These are phyloP conservation scores for Fusarium chuoi DNA, from an alignment of 2,329 filamentous ascomycete species.

Conservation along the genomic window DNA sequence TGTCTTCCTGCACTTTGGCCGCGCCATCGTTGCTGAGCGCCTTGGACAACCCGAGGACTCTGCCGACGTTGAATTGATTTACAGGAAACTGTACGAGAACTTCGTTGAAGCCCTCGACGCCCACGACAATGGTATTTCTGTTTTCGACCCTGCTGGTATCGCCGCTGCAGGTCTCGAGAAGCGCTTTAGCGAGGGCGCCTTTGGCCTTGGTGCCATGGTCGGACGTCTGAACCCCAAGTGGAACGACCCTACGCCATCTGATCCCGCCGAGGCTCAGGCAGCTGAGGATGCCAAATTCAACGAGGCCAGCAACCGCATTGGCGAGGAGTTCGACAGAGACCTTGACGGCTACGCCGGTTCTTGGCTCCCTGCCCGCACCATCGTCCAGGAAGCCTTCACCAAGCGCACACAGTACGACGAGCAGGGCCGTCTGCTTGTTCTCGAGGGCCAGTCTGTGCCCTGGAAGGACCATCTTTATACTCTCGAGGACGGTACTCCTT, in stretches of 20 bases:
- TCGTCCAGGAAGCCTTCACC: conserved; percentile 81
- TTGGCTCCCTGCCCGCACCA: conserved; percentile 88
- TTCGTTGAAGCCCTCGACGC: conserved; percentile 97
- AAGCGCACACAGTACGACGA: conserved; percentile 74
- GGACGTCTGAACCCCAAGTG: conserved; percentile 81
- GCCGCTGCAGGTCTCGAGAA: conserved; percentile 79
- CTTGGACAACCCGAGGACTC: conserved; percentile 66
- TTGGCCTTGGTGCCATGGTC: conserved; percentile 87
- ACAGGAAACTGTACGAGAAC: conserved; percentile 88
- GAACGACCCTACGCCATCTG: conserved; percentile 71
- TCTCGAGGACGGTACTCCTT: conserved; percentile 73
- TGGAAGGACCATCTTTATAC: conserved; percentile 98
- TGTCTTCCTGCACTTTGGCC: conserved; percentile 95
- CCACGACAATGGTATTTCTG: conserved; percentile 94
- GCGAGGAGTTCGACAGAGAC: conserved; percentile 86
- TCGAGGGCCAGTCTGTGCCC: conserved; percentile 80
- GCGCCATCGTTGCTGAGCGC: conserved; percentile 76
- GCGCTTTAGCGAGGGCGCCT: conserved; percentile 83
- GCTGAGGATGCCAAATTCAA: conserved; percentile 85
- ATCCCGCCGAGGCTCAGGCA: conserved; percentile 68
- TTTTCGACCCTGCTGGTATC: conserved; percentile 78
- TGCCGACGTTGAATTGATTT: conserved; percentile 78
- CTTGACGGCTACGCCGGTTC: conserved; percentile 78
- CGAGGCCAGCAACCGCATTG: conserved; percentile 82
- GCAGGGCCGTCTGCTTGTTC: conserved; percentile 81